These are phyloP conservation scores for Eutrema heterophyllum DNA, from an alignment of 345 rosid species.

Conservation along the genomic window DNA sequence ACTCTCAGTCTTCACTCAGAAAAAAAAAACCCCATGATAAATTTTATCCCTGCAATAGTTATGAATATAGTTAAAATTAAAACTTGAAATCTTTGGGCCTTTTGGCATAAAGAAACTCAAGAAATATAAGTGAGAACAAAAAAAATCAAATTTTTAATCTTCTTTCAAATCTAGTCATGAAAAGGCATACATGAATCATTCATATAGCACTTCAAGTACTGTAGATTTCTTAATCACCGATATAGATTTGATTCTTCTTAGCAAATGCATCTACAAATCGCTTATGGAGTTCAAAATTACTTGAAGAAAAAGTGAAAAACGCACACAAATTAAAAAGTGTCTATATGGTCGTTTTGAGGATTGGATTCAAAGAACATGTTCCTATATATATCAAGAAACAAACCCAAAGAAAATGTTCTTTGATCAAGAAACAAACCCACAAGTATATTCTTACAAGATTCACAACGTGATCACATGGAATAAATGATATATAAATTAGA, in stretches of 20 bases:
- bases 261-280: not conserved
- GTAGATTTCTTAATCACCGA: not conserved
- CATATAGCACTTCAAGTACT: not conserved
- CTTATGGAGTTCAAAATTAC: not conserved
- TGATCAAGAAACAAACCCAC: not conserved
- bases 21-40: not conserved
- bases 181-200: not conserved
- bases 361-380: not conserved
- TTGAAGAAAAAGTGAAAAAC: not conserved
- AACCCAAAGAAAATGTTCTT: not conserved
- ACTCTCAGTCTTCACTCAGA: not conserved
- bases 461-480: slow-evolving; percentile 31
- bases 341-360: not conserved
- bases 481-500: slow-evolving; percentile 5
- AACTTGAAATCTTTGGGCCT: not conserved
- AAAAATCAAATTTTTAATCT: not conserved
- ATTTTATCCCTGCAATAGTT: not conserved
- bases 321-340: not conserved
- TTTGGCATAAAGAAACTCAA: not conserved
- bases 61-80: not conserved
- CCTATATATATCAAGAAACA: not conserved
- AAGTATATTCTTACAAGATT: slow-evolving; percentile 7
- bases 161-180: not conserved
- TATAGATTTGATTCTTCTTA: not conserved
- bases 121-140: no score